Conservation (phyloP, 257 asterid genomes). For the Solanum arcanum region DNA sequence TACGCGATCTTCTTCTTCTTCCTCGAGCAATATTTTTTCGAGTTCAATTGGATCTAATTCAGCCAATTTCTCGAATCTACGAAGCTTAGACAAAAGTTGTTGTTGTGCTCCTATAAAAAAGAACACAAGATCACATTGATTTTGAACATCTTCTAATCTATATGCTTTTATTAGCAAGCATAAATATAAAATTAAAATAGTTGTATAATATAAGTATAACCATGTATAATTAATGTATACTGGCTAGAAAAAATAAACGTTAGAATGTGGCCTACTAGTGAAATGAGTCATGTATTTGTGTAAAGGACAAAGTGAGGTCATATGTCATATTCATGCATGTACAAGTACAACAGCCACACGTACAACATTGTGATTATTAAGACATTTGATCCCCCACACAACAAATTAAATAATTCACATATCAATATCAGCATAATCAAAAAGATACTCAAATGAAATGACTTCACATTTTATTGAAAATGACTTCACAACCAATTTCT, state of each 20-base stretch:
- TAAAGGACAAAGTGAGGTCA: neutral
- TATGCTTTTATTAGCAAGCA: neutral
- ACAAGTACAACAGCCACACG: neutral
- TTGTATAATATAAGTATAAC: neutral
- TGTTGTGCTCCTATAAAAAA: conserved; percentile 42
- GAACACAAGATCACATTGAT: neutral
- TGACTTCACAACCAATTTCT: conserved; percentile 12
- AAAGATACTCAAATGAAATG: neutral
- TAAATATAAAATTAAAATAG: neutral
- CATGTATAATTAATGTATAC: neutral
- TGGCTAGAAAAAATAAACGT: neutral
- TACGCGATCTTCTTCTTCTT: neutral
- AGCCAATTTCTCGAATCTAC: conserved; percentile 44
- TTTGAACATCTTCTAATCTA: neutral
- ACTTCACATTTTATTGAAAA: conserved; percentile 1
- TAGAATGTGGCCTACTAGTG: neutral
- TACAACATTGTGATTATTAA: neutral
- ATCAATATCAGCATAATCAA: neutral
- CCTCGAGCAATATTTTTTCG: conserved; percentile 32
- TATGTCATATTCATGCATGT: neutral
- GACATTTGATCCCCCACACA: neutral
- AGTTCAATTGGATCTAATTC: conserved; percentile 60
- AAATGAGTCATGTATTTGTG: neutral
- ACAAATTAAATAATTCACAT: neutral
- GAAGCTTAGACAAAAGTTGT: conserved; percentile 39